Base-by-base conservation (phyloP, 345 rosid genomes). In the Toxicodendron radicans region DNA sequence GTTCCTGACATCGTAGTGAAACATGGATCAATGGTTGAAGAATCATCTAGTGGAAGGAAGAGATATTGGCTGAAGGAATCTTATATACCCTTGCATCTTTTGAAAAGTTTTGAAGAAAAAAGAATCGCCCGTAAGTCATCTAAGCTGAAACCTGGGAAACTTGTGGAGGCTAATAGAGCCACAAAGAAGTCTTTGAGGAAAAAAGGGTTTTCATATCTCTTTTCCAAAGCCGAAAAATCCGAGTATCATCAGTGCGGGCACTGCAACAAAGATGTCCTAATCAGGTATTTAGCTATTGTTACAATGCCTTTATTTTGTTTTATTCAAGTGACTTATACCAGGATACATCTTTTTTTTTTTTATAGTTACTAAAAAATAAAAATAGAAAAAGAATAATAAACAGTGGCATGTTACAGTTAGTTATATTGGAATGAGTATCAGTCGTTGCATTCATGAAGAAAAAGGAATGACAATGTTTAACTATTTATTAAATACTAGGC, bases 61-160 rank as follows among this genome's bases (percentile, higher is more conserved):
- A 95, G 79, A 75, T 95, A 87, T 82, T 95, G 99, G 99, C 74
- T 95, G 79, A 85, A 76, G 68, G 96, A 93, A 79, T 79, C 89
- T 74, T 66, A 75, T 84, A 87, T 95, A 24, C 99, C 99, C 58
- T 84, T 95, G 90, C 91, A 95, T 91, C 90, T 95, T 71, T 57
- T 95, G 87, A 95, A 87, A 87, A 84, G 83, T 81, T 95, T 90
- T 82, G 99, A 95, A 86, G 97, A 95, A 92, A 95, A 84, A 86
- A 90, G 84, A 79, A 85, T 87, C 75, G 85, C 90, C 41, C 92
- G 93, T 57, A 87, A 82, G 74, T 75, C 86, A 67, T 71, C 74
- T 74, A 86, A 85, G 82, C 62, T 73, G 71, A 62, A 78, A 75
- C 75, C 89, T 76, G 83, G 51, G 61, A 88, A 83, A 71, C 76